These are phyloP conservation scores for Yamadazyma aaseri DNA, from an alignment of 1,139 yeast species.

Conservation along the genomic window DNA sequence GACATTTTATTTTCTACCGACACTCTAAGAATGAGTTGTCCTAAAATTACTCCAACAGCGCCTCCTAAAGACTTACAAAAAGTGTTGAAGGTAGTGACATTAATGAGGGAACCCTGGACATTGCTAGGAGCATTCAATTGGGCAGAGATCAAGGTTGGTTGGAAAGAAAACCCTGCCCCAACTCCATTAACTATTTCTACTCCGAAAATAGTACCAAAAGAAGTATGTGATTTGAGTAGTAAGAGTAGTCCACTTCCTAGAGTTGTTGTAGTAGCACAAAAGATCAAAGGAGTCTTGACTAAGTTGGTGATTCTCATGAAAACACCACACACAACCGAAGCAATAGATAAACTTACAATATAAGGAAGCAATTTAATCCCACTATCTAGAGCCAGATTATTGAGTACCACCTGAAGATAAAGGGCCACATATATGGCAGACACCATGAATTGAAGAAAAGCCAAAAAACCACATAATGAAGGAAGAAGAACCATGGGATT, in stretches of 20 bases:
- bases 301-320: slow-evolving; percentile 44
- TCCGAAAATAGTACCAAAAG: slow-evolving; percentile 46
- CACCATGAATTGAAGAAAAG: slow-evolving; percentile 47
- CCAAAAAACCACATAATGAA: slow-evolving; percentile 33
- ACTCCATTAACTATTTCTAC: slow-evolving; percentile 53
- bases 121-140: slow-evolving; percentile 56
- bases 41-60: slow-evolving; percentile 45
- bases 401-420: slow-evolving; percentile 54
- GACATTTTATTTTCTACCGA: slow-evolving; percentile 25
- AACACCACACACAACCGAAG: slow-evolving; percentile 48
- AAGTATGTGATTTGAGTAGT: slow-evolving; percentile 36
- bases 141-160: slow-evolving; percentile 48
- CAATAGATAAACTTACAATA: slow-evolving; percentile 50
- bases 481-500: slow-evolving; percentile 40
- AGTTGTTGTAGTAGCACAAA: slow-evolving; percentile 43
- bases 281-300: slow-evolving; percentile 47
- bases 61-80: slow-evolving; percentile 51
- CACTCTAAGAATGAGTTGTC: slow-evolving; percentile 45
- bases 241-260: slow-evolving; percentile 55
- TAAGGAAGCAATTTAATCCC: slow-evolving; percentile 59
- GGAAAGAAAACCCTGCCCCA: slow-evolving; percentile 54
- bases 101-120: slow-evolving; percentile 48
- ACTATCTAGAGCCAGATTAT: slow-evolving; percentile 51
- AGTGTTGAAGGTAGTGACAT: slow-evolving; percentile 48
- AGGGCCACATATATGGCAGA: slow-evolving; percentile 46